phyloP scores from a whole-genome alignment of 2,329 filamentous ascomycete species.

The Colletotrichum liriopes region DNA sequence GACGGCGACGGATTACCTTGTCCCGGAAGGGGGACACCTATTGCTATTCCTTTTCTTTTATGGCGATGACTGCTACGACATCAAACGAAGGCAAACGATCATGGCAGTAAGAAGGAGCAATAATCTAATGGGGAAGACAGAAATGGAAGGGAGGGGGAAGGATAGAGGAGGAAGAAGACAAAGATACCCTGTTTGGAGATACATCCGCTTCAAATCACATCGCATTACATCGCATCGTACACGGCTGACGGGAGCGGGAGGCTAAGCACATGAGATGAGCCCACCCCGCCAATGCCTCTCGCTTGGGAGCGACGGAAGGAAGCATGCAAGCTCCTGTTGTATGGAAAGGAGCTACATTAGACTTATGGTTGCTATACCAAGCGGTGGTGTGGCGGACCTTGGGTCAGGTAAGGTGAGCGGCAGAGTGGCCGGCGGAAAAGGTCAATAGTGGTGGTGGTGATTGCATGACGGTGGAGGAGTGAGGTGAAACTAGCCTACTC shows the following conservation, averaged over 20 bases:
- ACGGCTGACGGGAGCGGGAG: conserved; percentile 18
- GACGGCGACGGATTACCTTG: conserved; percentile 9
- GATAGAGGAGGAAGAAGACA: not conserved
- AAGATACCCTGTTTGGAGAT: conserved; percentile 19
- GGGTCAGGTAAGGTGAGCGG: conserved; percentile 14
- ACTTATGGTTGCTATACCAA: not conserved
- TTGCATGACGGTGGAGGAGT: not conserved
- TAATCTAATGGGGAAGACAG: not conserved
- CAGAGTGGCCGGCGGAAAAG: not conserved
- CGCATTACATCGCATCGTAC: not conserved
- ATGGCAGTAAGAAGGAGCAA: not conserved
- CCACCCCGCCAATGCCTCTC: not conserved
- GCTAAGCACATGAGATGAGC: conserved; percentile 11
- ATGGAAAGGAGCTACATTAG: not conserved
- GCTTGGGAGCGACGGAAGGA: conserved; percentile 1
- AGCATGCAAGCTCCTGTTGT: not conserved
- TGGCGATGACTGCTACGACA: not conserved
- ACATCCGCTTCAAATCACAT: conserved; percentile 2
- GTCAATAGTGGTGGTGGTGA: not conserved
- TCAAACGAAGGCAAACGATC: conserved; percentile 10
- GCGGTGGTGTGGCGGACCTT: not conserved
- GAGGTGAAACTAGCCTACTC: conserved; percentile 1
- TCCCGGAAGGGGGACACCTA: not conserved
- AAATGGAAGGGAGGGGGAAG: not conserved
- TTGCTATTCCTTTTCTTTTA: not conserved